These are phyloP conservation scores for Microdochium trichocladiopsis DNA, from an alignment of 2,329 filamentous ascomycete species.

Conservation along the genomic window DNA sequence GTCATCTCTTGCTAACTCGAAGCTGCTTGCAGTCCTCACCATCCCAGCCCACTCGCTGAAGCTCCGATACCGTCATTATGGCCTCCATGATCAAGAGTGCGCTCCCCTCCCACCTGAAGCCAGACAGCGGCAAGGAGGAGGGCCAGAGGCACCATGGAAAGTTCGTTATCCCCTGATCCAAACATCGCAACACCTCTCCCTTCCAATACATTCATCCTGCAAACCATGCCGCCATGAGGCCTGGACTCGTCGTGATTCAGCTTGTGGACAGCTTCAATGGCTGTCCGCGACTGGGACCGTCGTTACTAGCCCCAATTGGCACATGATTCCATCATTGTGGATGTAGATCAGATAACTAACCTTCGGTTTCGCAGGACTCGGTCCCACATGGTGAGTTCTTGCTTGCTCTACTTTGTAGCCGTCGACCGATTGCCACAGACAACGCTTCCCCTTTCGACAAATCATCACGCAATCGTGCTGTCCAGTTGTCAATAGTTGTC, in stretches of 20 bases:
- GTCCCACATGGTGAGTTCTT: conserved; percentile 70
- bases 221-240: too few species aligned
- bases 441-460: background rate
- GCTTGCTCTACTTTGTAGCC: background rate
- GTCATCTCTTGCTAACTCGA: background rate
- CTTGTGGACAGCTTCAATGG: too few species aligned
- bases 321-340: background rate
- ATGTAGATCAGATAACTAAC: conserved; percentile 30
- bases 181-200: background rate
- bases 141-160: conserved; percentile 13
- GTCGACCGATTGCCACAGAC: background rate
- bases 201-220: too few species aligned
- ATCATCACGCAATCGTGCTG: too few species aligned
- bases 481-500: too few species aligned
- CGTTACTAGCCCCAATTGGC: too few species aligned
- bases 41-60: background rate
- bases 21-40: background rate
- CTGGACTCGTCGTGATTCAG: too few species aligned
- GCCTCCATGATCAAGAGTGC: conserved; percentile 65
- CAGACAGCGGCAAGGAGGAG: conserved; percentile 32
- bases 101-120: conserved; percentile 79
- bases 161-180: background rate
- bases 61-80: conserved; percentile 40
- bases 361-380: conserved; percentile 80
- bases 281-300: too few species aligned